Conservation (phyloP, 2,329 filamentous ascomycete genomes). For the Diaporthe helianthi region DNA sequence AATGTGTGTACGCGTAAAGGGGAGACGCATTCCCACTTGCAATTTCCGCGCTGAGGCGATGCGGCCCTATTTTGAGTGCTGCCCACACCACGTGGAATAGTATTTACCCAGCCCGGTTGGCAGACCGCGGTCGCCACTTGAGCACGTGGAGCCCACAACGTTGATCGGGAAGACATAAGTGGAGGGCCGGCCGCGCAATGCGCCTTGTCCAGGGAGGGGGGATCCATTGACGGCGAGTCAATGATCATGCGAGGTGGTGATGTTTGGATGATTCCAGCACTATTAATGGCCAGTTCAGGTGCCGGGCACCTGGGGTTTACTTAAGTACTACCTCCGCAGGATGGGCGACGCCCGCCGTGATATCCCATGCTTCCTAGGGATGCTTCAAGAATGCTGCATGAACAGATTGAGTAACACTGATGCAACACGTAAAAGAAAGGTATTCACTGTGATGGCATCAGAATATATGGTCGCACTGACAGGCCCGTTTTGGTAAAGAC, state of each 20-base stretch:
- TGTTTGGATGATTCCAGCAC: not conserved
- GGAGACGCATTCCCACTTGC: not conserved
- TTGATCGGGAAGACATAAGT: not conserved
- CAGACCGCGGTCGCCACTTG: not conserved
- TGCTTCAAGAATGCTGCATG: too few species aligned
- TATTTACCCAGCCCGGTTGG: not conserved
- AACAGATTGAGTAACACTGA: not conserved
- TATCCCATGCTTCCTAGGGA: not conserved
- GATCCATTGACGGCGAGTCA: not conserved
- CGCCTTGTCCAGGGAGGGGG: not conserved
- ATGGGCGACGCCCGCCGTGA: not conserved
- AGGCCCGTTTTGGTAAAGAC: too few species aligned
- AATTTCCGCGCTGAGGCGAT: constrained; percentile 6
- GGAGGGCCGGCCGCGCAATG: not conserved
- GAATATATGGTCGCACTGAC: too few species aligned
- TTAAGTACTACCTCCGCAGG: too few species aligned
- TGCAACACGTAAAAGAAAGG: too few species aligned
- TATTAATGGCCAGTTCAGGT: not conserved
- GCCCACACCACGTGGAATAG: not conserved
- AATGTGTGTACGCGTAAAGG: constrained; percentile 3
- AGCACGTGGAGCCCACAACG: not conserved
- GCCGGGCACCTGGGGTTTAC: too few species aligned
- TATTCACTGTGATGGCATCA: too few species aligned
- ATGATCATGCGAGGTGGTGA: not conserved
- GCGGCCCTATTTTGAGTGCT: constrained; percentile 3